A percentile compares a stretch with the other conserved stretches of the same genome.
These are phyloP conservation scores for Naganishia cerealis DNA, from an alignment of 1,284 basidiomycete species.

Conservation along the genomic window DNA sequence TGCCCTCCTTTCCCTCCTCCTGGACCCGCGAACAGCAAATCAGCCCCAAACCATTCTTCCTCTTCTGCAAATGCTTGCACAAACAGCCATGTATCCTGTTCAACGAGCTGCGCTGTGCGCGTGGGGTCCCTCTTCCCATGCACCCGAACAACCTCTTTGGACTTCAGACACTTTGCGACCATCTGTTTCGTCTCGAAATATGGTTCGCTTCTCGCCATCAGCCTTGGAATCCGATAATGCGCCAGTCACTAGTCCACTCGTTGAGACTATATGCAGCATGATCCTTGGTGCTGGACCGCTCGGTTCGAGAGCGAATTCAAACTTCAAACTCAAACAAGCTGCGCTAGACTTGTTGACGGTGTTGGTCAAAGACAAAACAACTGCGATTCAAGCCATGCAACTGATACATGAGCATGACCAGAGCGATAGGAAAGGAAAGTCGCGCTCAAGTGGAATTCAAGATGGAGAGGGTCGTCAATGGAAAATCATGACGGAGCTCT, in stretches of 20 bases:
- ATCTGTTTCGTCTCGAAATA: background rate
- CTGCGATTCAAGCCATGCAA: conserved; percentile 18
- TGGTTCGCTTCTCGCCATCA: conserved; percentile 7
- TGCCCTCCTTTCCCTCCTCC: conserved; percentile 16
- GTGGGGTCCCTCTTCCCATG: conserved; percentile 55
- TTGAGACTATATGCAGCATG: conserved; percentile 57
- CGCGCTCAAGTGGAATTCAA: background rate
- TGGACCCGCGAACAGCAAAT: conserved; percentile 5
- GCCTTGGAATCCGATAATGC: background rate
- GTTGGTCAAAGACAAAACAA: conserved; percentile 62
- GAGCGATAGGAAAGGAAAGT: conserved; percentile 7
- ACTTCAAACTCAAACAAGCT: conserved; percentile 66
- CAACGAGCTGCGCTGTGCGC: conserved; percentile 64
- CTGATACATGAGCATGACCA: conserved; percentile 21
- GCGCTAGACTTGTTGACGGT: conserved; percentile 68
- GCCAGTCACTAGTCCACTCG: conserved; percentile 56
- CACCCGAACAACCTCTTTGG: background rate
- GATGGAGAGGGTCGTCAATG: background rate
- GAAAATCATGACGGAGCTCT: conserved; percentile 37
- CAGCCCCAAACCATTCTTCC: conserved; percentile 52
- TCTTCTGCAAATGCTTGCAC: conserved; percentile 61
- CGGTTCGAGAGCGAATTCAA: conserved; percentile 22
- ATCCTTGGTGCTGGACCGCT: conserved; percentile 59
- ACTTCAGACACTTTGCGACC: background rate
- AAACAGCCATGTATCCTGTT: conserved; percentile 61